A percentile compares a stretch with the other conserved stretches of the same genome.
phyloP scores from a whole-genome alignment of 169 alveolate species.

The Haemoproteus tartakovskyi region DNA sequence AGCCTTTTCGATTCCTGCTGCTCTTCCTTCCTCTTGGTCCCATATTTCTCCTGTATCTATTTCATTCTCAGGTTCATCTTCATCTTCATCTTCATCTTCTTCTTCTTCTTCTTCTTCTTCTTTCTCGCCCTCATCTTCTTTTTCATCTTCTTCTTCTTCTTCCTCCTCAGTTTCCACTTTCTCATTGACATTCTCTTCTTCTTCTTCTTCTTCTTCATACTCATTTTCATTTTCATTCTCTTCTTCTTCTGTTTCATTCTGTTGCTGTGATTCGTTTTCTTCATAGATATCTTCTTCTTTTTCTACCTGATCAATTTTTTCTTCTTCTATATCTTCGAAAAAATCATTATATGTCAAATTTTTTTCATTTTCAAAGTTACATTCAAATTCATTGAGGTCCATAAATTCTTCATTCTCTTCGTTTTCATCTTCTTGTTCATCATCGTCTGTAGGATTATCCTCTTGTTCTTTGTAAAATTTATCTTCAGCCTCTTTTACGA shows the following conservation, averaged over 20 bases:
- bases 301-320: slow-evolving; percentile 21
- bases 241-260: slow-evolving; percentile 19
- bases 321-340: slow-evolving; percentile 16
- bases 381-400: slow-evolving; percentile 26
- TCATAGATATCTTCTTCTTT: slow-evolving; percentile 15
- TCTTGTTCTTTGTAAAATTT: background rate
- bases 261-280: slow-evolving; percentile 22
- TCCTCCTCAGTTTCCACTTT: slow-evolving; percentile 15
- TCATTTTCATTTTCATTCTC: slow-evolving; percentile 3
- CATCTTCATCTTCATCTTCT: slow-evolving; percentile 13
- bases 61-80: slow-evolving; percentile 15
- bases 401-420: slow-evolving; percentile 15
- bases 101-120: slow-evolving; percentile 25
- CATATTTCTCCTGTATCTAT: background rate
- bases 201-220: slow-evolving; percentile 3
- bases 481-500: slow-evolving; percentile 12
- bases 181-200: background rate
- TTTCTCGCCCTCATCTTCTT: slow-evolving; percentile 61
- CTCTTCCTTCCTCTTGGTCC: slow-evolving; percentile 1
- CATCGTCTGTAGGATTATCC: background rate
- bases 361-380: background rate
- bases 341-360: slow-evolving; percentile 9
- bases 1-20: slow-evolving; percentile 2
- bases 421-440: background rate
- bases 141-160: slow-evolving; percentile 58